phyloP scores from a whole-genome alignment of 495 filamentous ascomycete genomes.

The Aspergillus homomorphus region DNA sequence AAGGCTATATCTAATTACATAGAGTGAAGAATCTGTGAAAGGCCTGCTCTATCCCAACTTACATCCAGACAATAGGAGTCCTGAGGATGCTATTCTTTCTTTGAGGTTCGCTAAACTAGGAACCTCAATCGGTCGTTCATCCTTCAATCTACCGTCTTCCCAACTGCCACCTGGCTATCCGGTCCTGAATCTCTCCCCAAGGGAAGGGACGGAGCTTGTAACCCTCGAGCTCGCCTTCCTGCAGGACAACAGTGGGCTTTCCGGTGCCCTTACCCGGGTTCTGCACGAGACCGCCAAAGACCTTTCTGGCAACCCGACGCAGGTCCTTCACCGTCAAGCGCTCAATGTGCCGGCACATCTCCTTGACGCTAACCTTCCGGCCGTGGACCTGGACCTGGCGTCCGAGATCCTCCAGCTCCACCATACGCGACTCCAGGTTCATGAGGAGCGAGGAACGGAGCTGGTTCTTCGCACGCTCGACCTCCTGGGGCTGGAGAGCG shows the following conservation, averaged over 20 bases:
- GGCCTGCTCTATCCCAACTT: slow-evolving; percentile 10
- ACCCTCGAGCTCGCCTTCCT: slow-evolving; percentile 60
- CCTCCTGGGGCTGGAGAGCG: slow-evolving; percentile 71
- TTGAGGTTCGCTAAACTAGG: neutral
- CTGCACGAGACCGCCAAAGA: slow-evolving; percentile 72
- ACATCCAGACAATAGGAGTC: slow-evolving; percentile 4
- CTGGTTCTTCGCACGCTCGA: slow-evolving; percentile 97
- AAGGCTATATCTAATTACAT: slow-evolving; percentile 22
- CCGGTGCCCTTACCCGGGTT: slow-evolving; percentile 80
- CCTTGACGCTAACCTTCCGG: slow-evolving; percentile 79
- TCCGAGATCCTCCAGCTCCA: slow-evolving; percentile 96
- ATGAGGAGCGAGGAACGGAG: slow-evolving; percentile 85
- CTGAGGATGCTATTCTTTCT: neutral
- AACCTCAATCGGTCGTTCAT: neutral
- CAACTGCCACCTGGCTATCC: slow-evolving; percentile 78
- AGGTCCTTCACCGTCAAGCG: slow-evolving; percentile 77
- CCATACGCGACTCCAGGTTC: slow-evolving; percentile 97
- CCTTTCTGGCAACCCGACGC: slow-evolving; percentile 73
- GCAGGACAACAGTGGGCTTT: slow-evolving; percentile 90
- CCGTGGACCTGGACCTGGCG: slow-evolving; percentile 95
- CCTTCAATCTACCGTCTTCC: slow-evolving; percentile 56
- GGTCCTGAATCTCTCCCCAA: slow-evolving; percentile 89
- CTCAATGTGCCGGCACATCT: slow-evolving; percentile 91
- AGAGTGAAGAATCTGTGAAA: slow-evolving; percentile 16
- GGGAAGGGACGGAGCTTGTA: slow-evolving; percentile 51